Conservation (phyloP, 1,139 yeast species). For the Debaryomycetaceae sp. region DNA sequence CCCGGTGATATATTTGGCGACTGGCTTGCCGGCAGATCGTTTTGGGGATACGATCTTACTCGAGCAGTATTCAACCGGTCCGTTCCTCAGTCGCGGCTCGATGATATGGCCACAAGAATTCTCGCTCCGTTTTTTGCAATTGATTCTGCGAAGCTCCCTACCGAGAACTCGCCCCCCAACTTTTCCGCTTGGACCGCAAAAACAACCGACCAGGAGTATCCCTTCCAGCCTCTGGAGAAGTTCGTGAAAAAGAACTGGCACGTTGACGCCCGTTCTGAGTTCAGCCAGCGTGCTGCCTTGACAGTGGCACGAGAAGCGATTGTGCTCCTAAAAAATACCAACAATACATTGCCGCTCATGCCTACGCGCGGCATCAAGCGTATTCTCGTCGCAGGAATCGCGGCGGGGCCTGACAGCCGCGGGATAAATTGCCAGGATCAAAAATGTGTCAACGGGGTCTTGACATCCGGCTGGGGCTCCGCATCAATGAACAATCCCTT, state of each 20-base stretch:
- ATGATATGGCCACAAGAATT: slow-evolving; percentile 54
- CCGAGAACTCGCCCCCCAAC: slow-evolving; percentile 38
- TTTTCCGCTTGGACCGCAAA: slow-evolving; percentile 52
- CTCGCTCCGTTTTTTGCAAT: slow-evolving; percentile 46
- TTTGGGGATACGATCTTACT: slow-evolving; percentile 50
- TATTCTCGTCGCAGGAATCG: slow-evolving; percentile 36
- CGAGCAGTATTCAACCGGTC: slow-evolving; percentile 47
- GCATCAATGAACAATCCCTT: slow-evolving; percentile 43
- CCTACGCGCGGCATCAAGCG: slow-evolving; percentile 30
- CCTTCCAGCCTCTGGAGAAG: slow-evolving; percentile 44
- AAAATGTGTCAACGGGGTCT: slow-evolving; percentile 14
- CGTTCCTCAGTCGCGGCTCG: slow-evolving; percentile 41
- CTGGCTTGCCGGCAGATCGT: slow-evolving; percentile 45
- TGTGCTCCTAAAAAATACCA: slow-evolving; percentile 42
- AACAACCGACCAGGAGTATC: slow-evolving; percentile 42
- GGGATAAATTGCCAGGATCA: slow-evolving; percentile 44
- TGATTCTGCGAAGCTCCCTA: slow-evolving; percentile 20
- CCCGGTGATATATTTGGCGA: slow-evolving; percentile 49
- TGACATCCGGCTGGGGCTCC: slow-evolving; percentile 26
- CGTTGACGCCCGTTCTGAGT: slow-evolving; percentile 38
- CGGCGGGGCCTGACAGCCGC: slow-evolving; percentile 37
- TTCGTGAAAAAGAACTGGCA: slow-evolving; percentile 45
- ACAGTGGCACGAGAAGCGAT: slow-evolving; percentile 49
- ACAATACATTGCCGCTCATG: slow-evolving; percentile 40
- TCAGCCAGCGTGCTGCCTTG: slow-evolving; percentile 40